phyloP scores from a whole-genome alignment of 768 basidiomycete genomes.

The Tulasnella sp. region DNA sequence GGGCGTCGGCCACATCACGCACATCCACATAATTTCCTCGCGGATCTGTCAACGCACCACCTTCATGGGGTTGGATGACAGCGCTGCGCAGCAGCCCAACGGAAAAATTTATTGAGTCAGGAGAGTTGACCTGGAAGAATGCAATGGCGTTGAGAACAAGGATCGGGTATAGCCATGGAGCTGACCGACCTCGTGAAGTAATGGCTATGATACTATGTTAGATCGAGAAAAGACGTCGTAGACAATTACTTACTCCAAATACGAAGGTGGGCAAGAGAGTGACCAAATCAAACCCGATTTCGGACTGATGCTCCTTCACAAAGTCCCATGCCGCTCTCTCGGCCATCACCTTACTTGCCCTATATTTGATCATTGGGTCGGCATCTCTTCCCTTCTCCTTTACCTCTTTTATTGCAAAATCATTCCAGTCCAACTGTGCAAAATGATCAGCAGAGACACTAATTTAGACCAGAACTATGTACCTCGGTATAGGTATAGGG shows the following conservation, averaged over 20 bases:
- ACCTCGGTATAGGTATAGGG: constrained; percentile 17
- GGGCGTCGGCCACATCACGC: constrained; percentile 14
- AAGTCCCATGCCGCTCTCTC: constrained; percentile 25
- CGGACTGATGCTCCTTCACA: constrained; percentile 17
- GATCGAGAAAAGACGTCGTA: background rate
- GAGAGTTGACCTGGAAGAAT: background rate
- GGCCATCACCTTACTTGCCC: constrained; percentile 25
- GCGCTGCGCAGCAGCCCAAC: background rate
- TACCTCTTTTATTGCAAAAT: constrained; percentile 18
- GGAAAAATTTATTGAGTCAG: background rate
- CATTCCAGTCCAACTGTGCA: constrained; percentile 24
- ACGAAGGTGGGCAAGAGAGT: constrained; percentile 12
- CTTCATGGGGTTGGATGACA: background rate
- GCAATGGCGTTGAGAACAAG: too few relatives aligned
- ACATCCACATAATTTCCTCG: constrained; percentile 13
- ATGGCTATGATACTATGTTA: background rate
- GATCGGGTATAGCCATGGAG: too few relatives aligned
- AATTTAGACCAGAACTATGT: background rate
- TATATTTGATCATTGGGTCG: constrained; percentile 18
- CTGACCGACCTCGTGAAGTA: too few relatives aligned
- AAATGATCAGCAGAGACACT: background rate
- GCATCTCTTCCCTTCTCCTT: constrained; percentile 20
- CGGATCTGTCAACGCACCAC: background rate
- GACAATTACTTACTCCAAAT: background rate
- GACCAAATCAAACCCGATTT: constrained; percentile 21